Base-by-base conservation (phyloP, 495 filamentous ascomycete genomes). In the Haplographium delicatum region DNA sequence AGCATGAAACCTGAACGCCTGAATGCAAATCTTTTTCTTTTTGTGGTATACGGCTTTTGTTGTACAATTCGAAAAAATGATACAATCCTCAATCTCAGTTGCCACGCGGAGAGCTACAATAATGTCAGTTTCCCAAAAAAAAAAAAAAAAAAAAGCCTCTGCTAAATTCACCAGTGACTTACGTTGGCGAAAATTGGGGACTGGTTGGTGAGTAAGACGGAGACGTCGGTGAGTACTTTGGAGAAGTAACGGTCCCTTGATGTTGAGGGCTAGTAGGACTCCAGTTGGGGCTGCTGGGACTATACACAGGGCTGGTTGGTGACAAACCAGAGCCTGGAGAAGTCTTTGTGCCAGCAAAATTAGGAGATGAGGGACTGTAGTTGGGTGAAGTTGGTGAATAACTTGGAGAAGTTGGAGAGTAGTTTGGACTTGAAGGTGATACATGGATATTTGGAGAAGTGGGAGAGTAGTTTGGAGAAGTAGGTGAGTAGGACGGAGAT, bases 361-460 rank as follows among this genome's bases (percentile, higher is more conserved):
- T 75, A 30, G 75, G 76, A 74, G 59, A 62, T 58, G 50, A 72
- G 63, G 68, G 51, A 74, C 66, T 75, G 71, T 67, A 86, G 57
- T 80, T 77, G 4, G 83, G 84, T 13, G 81, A 84, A 16, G 80
- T 82, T 1, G 83, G 82, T 49, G 80, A 84, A 70, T 88, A 93
- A 55, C 62, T 66, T 13, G 79, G 79, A 9, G 76, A 80, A 4
- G 78, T 74, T 15, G 72, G 65, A 41, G 65, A 70, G 44, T 67
- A 72, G 19, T 68, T 79, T 28, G 83, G 72, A 33, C 74, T 68
- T 83, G 50, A 37, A 3, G 50, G 55, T 7, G 50, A 54, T 1
- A 47, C 34, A 18, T 49, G 46, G 11, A 44, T 18, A 85, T 40
- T 85, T 9, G 86, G 86, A n/a, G 84, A 88, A 1, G 79, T 79